Percentiles rank a stretch among this genome's conserved stretches.
These are phyloP conservation scores for Suillus luteus DNA, from an alignment of 768 basidiomycete genomes.

Conservation along the genomic window DNA sequence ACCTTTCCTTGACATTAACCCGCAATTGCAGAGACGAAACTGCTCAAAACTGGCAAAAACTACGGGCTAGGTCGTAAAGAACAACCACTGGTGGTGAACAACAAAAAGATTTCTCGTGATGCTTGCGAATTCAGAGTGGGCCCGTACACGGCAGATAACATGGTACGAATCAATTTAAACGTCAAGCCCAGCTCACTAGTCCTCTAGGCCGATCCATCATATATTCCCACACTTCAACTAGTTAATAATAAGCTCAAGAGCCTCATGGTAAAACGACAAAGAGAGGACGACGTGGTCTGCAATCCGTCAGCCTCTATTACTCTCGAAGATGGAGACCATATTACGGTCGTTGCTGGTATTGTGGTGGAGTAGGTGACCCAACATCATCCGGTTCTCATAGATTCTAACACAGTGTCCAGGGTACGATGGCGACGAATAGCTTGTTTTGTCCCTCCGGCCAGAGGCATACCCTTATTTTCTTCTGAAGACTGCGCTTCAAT, in stretches of 20 bases:
- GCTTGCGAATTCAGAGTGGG: slow-evolving; percentile 63
- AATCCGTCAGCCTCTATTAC: slow-evolving; percentile 41
- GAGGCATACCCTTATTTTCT: slow-evolving; percentile 39
- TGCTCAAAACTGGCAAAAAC: slow-evolving; percentile 59
- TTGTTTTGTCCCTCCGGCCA: slow-evolving; percentile 45
- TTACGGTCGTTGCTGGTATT: slow-evolving; percentile 48
- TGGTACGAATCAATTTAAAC: slow-evolving; percentile 45
- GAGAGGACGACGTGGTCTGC: slow-evolving; percentile 31
- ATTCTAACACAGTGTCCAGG: slow-evolving; percentile 30
- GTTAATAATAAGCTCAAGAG: slow-evolving; percentile 50
- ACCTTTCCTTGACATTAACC: not conserved
- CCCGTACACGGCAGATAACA: slow-evolving; percentile 49
- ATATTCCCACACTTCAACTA: slow-evolving; percentile 51
- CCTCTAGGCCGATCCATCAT: slow-evolving; percentile 49
- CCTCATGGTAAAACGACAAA: slow-evolving; percentile 43
- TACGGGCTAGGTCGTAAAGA: slow-evolving; percentile 63
- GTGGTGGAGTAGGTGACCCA: slow-evolving; percentile 45
- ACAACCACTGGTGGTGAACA: slow-evolving; percentile 49
- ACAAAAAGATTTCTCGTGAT: slow-evolving; percentile 64
- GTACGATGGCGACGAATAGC: slow-evolving; percentile 53
- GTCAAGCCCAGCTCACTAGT: not conserved
- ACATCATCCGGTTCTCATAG: slow-evolving; percentile 6
- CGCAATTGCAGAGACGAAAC: slow-evolving; percentile 43
- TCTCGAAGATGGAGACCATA: slow-evolving; percentile 55
- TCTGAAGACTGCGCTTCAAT: slow-evolving; percentile 49